Percentiles rank a stretch among this genome's conserved stretches.
These are phyloP conservation scores for Westerdykella aurantiaca DNA, from an alignment of 2,329 filamentous ascomycete species.

Conservation along the genomic window DNA sequence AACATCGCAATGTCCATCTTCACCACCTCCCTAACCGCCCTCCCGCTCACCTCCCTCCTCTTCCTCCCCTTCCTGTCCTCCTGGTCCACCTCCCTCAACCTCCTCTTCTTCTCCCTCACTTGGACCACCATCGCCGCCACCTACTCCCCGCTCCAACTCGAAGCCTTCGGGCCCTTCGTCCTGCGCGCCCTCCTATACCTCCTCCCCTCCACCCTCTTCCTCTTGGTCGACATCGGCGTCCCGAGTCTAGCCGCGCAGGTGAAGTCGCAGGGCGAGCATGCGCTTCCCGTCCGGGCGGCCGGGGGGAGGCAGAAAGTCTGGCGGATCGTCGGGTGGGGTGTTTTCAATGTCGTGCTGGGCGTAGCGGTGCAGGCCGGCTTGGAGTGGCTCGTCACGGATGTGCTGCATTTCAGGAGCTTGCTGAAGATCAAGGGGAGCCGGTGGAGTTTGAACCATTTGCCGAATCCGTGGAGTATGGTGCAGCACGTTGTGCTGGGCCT, in stretches of 20 bases:
- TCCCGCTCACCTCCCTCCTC: slow-evolving; percentile 54
- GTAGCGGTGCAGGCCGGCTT: slow-evolving; percentile 51
- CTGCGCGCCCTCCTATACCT: slow-evolving; percentile 67
- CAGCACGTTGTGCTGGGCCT: slow-evolving; percentile 52
- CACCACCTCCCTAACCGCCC: slow-evolving; percentile 22
- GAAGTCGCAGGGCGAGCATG: slow-evolving; percentile 59
- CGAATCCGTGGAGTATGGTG: slow-evolving; percentile 56
- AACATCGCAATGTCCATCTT: slow-evolving; percentile 18
- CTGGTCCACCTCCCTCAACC: slow-evolving; percentile 73
- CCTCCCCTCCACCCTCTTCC: slow-evolving; percentile 64
- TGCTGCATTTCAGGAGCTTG: slow-evolving; percentile 51
- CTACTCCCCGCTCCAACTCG: slow-evolving; percentile 67
- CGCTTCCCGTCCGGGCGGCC: slow-evolving; percentile 41
- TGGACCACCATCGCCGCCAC: slow-evolving; percentile 80
- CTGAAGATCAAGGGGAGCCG: slow-evolving; percentile 55
- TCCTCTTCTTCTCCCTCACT: slow-evolving; percentile 85
- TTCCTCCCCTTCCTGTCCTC: slow-evolving; percentile 69
- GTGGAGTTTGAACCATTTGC: slow-evolving; percentile 56
- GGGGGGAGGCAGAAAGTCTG: slow-evolving; percentile 41
- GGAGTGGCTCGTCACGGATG: slow-evolving; percentile 51
- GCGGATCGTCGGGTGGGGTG: slow-evolving; percentile 49
- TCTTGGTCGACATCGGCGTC: slow-evolving; percentile 64
- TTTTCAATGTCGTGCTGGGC: slow-evolving; percentile 52
- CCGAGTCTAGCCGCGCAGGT: slow-evolving; percentile 63
- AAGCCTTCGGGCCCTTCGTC: slow-evolving; percentile 63